These are phyloP conservation scores for Acmispon strigosus DNA, from an alignment of 306 rosid genomes.

Conservation along the genomic window DNA sequence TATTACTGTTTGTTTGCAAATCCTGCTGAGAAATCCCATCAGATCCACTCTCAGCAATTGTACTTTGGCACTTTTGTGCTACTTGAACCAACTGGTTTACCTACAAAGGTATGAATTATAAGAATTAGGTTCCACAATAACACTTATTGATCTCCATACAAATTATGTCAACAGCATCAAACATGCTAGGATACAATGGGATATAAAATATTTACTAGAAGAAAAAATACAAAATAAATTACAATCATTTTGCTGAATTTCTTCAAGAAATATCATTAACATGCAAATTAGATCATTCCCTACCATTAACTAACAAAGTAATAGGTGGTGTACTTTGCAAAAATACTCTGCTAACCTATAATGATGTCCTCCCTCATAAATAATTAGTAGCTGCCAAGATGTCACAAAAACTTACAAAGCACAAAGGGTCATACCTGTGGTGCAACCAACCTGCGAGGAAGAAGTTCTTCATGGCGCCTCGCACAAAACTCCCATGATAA, in stretches of 20 bases:
- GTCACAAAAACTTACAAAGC: background rate
- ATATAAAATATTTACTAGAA: background rate
- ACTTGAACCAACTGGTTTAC: conserved; percentile 82
- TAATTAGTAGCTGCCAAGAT: background rate
- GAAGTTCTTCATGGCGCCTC: conserved; percentile 84
- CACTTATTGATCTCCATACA: background rate
- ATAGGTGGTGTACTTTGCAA: background rate
- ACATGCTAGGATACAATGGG: background rate
- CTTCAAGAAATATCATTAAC: background rate
- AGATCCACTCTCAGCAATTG: conserved; percentile 70
- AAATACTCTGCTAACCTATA: background rate
- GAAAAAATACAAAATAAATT: background rate
- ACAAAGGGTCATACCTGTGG: conserved; percentile 62
- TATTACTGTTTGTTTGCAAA: conserved; percentile 73
- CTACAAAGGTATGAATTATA: conserved; percentile 31
- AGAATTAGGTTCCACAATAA: background rate
- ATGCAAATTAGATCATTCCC: background rate
- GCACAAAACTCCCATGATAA: conserved; percentile 94
- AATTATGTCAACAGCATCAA: background rate
- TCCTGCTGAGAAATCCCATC: conserved; percentile 86
- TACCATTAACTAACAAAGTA: background rate
- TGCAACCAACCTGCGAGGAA: conserved; percentile 82
- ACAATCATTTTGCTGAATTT: background rate
- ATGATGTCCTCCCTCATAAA: background rate
- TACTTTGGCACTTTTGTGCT: conserved; percentile 79